Evolutionary conservation across 345 rosid genomes (phyloP), one percentile per base, ranked within the genome.

Genomic region (Hypericum perforatum): DNA sequence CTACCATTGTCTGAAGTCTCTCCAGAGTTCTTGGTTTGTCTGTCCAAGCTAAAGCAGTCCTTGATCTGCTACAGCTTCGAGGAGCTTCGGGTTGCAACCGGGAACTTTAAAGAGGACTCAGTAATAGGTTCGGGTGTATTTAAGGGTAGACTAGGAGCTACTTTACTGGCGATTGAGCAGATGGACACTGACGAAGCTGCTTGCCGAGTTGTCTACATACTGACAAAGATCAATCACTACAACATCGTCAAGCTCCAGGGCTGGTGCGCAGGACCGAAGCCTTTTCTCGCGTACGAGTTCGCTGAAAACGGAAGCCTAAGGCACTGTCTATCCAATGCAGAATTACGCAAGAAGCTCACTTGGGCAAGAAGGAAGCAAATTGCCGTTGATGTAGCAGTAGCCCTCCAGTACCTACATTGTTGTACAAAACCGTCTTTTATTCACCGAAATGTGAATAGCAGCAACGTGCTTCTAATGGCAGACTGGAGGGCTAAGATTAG

Each of bases 401-500:
- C 59, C 8, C 71, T 74, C 45, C 70, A 70, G 50, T 74, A 70
- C 57, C 44, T 74, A 14, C 72, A 74, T 46, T 45, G 53, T 38
- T 63, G 54, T 49, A 74, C 75, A 41, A 53, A 49, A 43, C 78
- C 75, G 16, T 44, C 60, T 16, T 63, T 59, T 41, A 53, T 57
- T 6, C 74, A 74, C 45, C 43, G 43, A 10, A 60, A 70, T 45
- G 41, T 70, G 57, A 58, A 63, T 38, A 57, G 72, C 49, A 61
- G 43, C 37, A 66, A 60, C n/a, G 69, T 70, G 55, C 70, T 74
- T 11, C 39, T 74, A 22, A 63, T 61, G 8, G 14, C 3, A 36
- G 60, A 70, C 43, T 69, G 74, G 63, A 66, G 72, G 53, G 78
- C 70, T 13, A 74, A 70, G 49, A 50, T 74, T 7, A 53, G 64